These are phyloP conservation scores for Euphorbia peplus DNA, from an alignment of 345 rosid genomes.

Conservation along the genomic window DNA sequence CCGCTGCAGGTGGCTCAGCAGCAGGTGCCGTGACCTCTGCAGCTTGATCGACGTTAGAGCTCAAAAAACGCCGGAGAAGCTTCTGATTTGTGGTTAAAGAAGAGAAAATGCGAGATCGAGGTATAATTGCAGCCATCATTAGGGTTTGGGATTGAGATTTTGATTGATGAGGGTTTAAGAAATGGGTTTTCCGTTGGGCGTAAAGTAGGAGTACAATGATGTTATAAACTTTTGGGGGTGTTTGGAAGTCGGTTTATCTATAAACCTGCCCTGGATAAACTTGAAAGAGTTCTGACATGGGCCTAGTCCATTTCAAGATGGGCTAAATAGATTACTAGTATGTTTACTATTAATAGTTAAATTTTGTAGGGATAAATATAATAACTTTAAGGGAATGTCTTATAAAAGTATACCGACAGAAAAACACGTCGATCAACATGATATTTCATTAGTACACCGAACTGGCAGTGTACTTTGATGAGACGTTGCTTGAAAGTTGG, in stretches of 20 bases:
- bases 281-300: no score
- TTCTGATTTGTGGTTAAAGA: slow-evolving; percentile 18
- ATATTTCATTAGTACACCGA: no score
- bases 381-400: no score
- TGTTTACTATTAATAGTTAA: no score
- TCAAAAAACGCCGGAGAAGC: slow-evolving; percentile 26
- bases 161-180: slow-evolving; percentile 19
- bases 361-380: no score
- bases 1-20: background rate
- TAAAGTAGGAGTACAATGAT: background rate
- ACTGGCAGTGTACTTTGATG: no score
- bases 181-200: slow-evolving; percentile 26
- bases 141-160: background rate
- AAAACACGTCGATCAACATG: no score
- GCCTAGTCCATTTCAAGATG: no score
- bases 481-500: no score
- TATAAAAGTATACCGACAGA: no score
- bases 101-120: slow-evolving; percentile 52
- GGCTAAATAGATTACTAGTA: no score
- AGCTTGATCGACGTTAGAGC: slow-evolving; percentile 41
- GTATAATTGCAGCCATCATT: slow-evolving; percentile 47
- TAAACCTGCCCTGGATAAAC: background rate
- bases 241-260: slow-evolving; percentile 30
- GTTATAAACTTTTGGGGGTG: slow-evolving; percentile 5
- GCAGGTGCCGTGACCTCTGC: slow-evolving; percentile 33